Percentiles rank a stretch among this genome's conserved stretches.
These are phyloP conservation scores for Lactarius indigo DNA, from an alignment of 768 basidiomycete genomes.

Conservation along the genomic window DNA sequence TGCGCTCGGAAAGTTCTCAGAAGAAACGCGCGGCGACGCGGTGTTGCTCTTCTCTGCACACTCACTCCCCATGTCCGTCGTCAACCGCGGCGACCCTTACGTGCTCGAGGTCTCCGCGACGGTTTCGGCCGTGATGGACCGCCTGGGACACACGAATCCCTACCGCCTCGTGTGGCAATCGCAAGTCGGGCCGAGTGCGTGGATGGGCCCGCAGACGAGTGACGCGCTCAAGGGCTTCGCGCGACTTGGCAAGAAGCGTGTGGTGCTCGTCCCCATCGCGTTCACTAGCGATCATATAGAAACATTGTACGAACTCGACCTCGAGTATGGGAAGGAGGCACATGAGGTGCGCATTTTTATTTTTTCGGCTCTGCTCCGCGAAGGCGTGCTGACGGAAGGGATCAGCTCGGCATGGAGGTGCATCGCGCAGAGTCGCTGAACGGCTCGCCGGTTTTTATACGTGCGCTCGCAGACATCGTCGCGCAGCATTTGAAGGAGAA, in stretches of 20 bases:
- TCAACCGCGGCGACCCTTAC: constrained; percentile 98
- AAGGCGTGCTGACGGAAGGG: constrained; percentile 6
- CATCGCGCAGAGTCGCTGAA: constrained; percentile 89
- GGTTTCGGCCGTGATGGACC: constrained; percentile 90
- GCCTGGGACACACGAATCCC: constrained; percentile 74
- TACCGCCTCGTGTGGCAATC: constrained; percentile 97
- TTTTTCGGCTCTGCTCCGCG: neutral
- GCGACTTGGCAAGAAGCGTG: constrained; percentile 69
- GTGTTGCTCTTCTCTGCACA: constrained; percentile 96
- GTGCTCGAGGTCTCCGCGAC: constrained; percentile 92
- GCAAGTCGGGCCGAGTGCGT: constrained; percentile 93
- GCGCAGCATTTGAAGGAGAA: constrained; percentile 71
- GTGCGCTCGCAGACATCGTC: constrained; percentile 90
- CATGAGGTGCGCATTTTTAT: constrained; percentile 58
- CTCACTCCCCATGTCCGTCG: constrained; percentile 95
- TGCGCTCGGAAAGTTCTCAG: constrained; percentile 75
- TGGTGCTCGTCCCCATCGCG: constrained; percentile 88
- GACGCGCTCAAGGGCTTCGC: constrained; percentile 88
- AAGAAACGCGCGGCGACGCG: constrained; percentile 63
- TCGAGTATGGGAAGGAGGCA: constrained; percentile 91
- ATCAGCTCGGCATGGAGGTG: constrained; percentile 86
- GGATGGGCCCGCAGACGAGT: constrained; percentile 97
- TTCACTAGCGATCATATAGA: constrained; percentile 99
- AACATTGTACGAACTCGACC: constrained; percentile 93
- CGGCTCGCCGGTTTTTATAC: constrained; percentile 92